Evolutionary conservation across 768 basidiomycete genomes (phyloP), one percentile per base, ranked within the genome.

Genomic region (Leccinum fibrillosum): DNA sequence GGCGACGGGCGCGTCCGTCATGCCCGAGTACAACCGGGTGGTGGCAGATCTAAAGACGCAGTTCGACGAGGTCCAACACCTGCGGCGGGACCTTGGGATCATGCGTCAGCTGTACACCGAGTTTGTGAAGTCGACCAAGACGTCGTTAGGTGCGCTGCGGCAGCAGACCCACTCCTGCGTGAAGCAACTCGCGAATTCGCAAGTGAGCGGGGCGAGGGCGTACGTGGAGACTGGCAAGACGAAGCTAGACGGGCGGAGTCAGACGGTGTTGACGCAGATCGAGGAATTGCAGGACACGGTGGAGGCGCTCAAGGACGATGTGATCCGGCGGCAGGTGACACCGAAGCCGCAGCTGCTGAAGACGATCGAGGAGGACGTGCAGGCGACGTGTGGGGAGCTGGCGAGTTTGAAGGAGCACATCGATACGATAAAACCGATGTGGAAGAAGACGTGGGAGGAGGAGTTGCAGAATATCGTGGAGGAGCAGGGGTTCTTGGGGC

Each of bases 101-200:
- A 92, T 97, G 86, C 85, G 94, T 4, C 96, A 98, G 75, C 77
- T 97, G 25, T 98, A 99, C 73, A 88, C 87, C 30, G 93, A 96
- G 64, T 23, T 23, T 23, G 23, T 23, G 81, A 86, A 86, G 65
- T 84, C 89, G 70, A 97, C 96, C 17, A 95, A 96, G 74, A 88
- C 89, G 12, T 87, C 90, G 4, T 82, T 98, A 42, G 81, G 80
- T 13, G 79, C 85, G 26, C 78, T 98, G 25, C 88, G 93, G 5
- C 80, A 81, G 11, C 94, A 98, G 72, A 95, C 93, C 8, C 84
- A 88, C 62, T 86, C 86, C 5, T 21, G 21, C 21, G 93, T 99
- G 61, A 89, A 92, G 62, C 88, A 94, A 69, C 81, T 98, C 25
- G 91, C 96, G 11, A 85, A 77, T 57, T 82, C 86, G 30, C 85